Percentiles rank a stretch among this genome's conserved stretches.
phyloP scores from a whole-genome alignment of 1,284 basidiomycete species.

The Polyporus tsugae region DNA sequence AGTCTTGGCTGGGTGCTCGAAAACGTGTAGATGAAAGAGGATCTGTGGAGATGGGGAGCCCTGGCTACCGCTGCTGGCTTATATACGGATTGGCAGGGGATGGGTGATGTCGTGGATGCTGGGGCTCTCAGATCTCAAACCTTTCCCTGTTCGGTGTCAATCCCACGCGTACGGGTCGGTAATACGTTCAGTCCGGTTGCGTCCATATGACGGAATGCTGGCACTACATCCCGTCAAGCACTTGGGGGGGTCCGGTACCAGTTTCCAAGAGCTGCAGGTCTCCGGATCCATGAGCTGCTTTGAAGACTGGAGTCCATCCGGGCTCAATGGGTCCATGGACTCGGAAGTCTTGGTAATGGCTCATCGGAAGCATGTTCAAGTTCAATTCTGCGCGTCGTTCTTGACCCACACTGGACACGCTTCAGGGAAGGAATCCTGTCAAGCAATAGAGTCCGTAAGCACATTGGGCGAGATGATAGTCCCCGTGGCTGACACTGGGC shows the following conservation, averaged over 20 bases:
- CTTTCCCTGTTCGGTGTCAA: not conserved
- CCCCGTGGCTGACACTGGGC: not conserved
- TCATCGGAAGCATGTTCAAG: not conserved
- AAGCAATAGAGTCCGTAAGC: not conserved
- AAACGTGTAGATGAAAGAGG: not conserved
- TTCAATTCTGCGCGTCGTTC: not conserved
- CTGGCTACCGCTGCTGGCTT: not conserved
- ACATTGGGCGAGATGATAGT: not conserved
- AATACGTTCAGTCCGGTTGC: not conserved
- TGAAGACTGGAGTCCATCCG: not conserved
- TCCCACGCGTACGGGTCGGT: not conserved
- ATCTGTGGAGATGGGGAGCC: not conserved
- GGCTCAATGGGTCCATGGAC: not conserved
- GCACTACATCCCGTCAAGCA: not conserved
- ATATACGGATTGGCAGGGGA: not conserved
- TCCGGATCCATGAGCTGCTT: not conserved
- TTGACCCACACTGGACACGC: not conserved
- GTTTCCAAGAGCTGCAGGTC: not conserved
- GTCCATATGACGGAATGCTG: not conserved
- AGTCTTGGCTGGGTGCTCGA: not conserved
- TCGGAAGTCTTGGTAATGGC: not conserved
- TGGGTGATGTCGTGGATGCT: not conserved
- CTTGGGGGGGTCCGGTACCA: not conserved
- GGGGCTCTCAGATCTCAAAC: not conserved
- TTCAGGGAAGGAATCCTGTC: not conserved